Evolutionary conservation across 768 basidiomycete genomes (phyloP).

Genomic region (Psilocybe azurescens): DNA sequence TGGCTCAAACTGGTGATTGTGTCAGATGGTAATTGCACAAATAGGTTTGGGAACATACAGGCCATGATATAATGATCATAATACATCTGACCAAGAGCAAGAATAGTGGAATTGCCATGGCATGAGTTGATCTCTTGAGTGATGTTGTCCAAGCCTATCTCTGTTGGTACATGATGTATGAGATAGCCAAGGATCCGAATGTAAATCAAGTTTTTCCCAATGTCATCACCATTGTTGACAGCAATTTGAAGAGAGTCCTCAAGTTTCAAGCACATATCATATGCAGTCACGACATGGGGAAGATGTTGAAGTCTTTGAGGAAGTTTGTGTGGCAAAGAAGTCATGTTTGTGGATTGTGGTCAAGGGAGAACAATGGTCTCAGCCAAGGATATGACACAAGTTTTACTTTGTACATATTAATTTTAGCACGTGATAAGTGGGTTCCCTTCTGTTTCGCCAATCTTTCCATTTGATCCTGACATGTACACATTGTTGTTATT

Average conservation of each 20-base stretch:
- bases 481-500: no score
- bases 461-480: no score
- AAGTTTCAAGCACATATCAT: slow-evolving; percentile 23
- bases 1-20: slow-evolving; percentile 20
- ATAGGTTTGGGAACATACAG: slow-evolving; percentile 26
- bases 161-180: slow-evolving; percentile 22
- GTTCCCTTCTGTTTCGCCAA: no score
- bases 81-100: slow-evolving; percentile 29
- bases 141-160: slow-evolving; percentile 17
- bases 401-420: no score
- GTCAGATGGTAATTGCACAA: slow-evolving; percentile 16
- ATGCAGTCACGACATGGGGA: slow-evolving; percentile 18
- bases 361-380: no score
- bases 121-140: slow-evolving; percentile 17
- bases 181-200: slow-evolving; percentile 31
- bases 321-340: not conserved
- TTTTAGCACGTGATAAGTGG: no score
- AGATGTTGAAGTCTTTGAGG: not conserved
- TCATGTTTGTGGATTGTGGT: no score
- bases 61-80: slow-evolving; percentile 31
- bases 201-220: slow-evolving; percentile 24
- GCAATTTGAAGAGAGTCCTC: slow-evolving; percentile 23
- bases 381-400: no score
- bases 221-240: slow-evolving; percentile 13
- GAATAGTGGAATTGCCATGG: slow-evolving; percentile 8